Base-by-base conservation (phyloP, 257 asterid genomes). In the Penstemon barbatus region DNA sequence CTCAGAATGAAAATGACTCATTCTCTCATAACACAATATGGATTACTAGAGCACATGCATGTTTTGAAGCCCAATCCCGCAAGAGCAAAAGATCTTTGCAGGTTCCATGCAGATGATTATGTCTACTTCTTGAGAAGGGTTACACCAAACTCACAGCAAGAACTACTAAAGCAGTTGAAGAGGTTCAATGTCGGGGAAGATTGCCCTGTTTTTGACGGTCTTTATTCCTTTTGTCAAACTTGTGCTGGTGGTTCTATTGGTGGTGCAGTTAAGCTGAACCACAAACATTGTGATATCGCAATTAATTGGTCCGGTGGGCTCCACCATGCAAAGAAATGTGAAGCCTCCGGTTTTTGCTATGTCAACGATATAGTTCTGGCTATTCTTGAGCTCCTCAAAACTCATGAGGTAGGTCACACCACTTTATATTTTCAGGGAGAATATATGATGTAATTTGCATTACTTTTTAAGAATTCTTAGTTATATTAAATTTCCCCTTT, bases 271-370 rank as follows among this genome's bases (percentile, higher is more conserved):
- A 78, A 78, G 77, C 61, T 81, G 41, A 78, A 78, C 57, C 86
- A 81, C 36, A 71, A 72, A 43, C 83, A 72, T 37, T 81, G 83
- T 57, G 86, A 81, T 59, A 78, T 81, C 57, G 83, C 83, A 4
- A 63, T 81, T 39, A 81, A 78, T 57, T 81, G 86, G 83, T 76
- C 86, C 2, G 84, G 84, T n/a, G 86, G 86, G 0, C 45, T 82
- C 61, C 86, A 82, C 64, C 86, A 82, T 50, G 84, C 86, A 0
- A 79, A 79, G 70, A 82, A 79, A 74, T 76, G 84, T 5, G 80
- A 82, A 78, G 86, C 86, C 42, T 81, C 86, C 0, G 86, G 86
- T 51, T 81, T 81, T 70, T 81, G 86, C 74, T 82, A 82, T 15
- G 87, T 82, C 50, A 81, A 81, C 43, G 83, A 81, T 51, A 75